A percentile compares a stretch with the other conserved stretches of the same genome.
Evolutionary conservation across 2,329 filamentous ascomycete genomes (phyloP).

Genomic region (Phoma sp.): DNA sequence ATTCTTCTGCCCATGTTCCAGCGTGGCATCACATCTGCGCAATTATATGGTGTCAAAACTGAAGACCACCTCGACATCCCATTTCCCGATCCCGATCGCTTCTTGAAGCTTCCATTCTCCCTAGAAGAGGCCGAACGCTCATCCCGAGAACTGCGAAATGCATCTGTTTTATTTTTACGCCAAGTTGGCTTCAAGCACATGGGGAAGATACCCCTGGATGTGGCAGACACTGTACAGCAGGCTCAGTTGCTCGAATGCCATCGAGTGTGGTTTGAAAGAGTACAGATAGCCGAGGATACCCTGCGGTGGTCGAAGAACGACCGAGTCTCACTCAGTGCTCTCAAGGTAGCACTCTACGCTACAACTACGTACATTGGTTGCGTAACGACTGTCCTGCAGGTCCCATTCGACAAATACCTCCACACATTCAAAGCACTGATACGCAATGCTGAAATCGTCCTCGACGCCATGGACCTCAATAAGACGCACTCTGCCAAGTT

Average conservation of each 20-base stretch:
- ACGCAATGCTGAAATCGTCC: conserved; percentile 24
- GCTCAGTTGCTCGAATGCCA: conserved; percentile 23
- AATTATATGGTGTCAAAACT: conserved; percentile 24
- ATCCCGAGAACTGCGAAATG: conserved; percentile 30
- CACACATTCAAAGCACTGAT: conserved; percentile 24
- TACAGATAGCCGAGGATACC: conserved; percentile 8
- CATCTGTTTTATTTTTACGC: conserved; percentile 19
- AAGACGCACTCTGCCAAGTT: conserved; percentile 19
- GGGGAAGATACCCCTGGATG: not conserved
- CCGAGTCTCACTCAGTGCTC: conserved; percentile 16
- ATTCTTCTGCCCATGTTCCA: conserved; percentile 32
- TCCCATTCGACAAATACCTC: conserved; percentile 24
- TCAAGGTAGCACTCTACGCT: conserved; percentile 24
- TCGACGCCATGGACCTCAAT: conserved; percentile 20
- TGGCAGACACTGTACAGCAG: conserved; percentile 15
- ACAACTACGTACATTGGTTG: conserved; percentile 20
- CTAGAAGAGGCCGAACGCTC: conserved; percentile 26
- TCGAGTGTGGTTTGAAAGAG: conserved; percentile 20
- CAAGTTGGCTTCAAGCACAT: conserved; percentile 7
- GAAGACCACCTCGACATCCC: conserved; percentile 17
- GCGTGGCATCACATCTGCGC: conserved; percentile 24
- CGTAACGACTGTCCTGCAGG: conserved; percentile 15
- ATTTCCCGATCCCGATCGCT: not conserved
- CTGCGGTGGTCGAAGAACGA: conserved; percentile 19
- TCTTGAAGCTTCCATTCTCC: conserved; percentile 3